Base-by-base conservation (phyloP, 2,329 filamentous ascomycete genomes). In the Samsoniella hepiali region DNA sequence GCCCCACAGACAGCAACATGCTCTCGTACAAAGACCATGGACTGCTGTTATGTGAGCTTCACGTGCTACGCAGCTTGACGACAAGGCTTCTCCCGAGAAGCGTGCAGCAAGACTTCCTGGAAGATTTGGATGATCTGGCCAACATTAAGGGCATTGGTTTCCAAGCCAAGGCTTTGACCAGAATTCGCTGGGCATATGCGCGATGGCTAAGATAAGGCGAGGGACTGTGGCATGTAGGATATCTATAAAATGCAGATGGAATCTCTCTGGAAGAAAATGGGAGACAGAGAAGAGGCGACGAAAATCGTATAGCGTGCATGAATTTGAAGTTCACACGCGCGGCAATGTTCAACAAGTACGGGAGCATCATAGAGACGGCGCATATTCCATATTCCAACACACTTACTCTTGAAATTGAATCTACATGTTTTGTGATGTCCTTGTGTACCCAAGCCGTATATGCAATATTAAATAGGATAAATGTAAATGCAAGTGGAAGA, bases 11-110 rank as follows among this genome's bases (percentile, higher is more conserved):
- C 65, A 89, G 88, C 71, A 91, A 82, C 55, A 84, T 94, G 66
- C 81, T 98, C 56, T 89, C 89, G 1, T 97, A 97, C 80, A 96
- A 94, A 75, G 93, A 98, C 69, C 92, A 97, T 69, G 95, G 95
- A 1, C 79, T 97, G 64, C 79, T 99, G 49, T 81, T 99, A 5
- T 96, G 92, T 73, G 94, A 99, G 74, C 89, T 94, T 4, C 93
- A 98, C 69, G 83, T 93, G 36, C 80, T 99, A 59, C 86, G 93
- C 53, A 85, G 85, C 69, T 83, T 90, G 51, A 73, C 75, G 15
- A 68, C 69, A 31, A 81, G 78, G 29, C 77, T 93, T 47, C 84
- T 98, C 68, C 92, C 92, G 0, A 81, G 84, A 1, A 85, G 91
- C 50, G 84, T 96, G 13, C 88, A 89, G 71, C 87, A 88, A 69